Base-by-base conservation (phyloP, 2,329 filamentous ascomycete species). In the Eutypella sp. region DNA sequence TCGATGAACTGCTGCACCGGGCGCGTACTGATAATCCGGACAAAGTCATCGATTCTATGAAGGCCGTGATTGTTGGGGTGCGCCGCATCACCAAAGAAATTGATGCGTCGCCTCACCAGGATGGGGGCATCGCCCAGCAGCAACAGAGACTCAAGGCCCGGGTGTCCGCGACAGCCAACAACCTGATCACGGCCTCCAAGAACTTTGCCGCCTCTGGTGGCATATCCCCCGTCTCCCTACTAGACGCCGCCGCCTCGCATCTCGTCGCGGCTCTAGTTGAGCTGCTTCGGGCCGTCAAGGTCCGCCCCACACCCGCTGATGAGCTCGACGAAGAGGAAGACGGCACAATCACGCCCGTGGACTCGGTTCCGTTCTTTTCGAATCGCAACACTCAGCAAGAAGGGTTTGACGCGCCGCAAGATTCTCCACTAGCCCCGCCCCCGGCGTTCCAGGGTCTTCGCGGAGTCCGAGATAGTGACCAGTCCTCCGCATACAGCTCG, bases 221-320 rank as follows among this genome's bases (percentile, higher is more conserved):
- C 24, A 79, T 99, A 25, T 92, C 89, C 1, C 93, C 93, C 0
- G 85, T 99, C n/a, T 95, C 89, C 5, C 71, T 99, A 3, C 74
- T 99, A 19, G 93, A 99, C 65, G 93, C 92, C 3, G 92, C 93
- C 2, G 90, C 92, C 7, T 93, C 89, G 20, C 90, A 99, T 67
- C 75, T 97, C 29, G 89, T 89, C 2, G 83, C 87, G 4, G 84
- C 91, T 2, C 78, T 97, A 20, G 84, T 99, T 18, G 91, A 96
- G 57, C 76, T 97, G 13, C 75, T 96, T 44, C 85, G 88, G 41
- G 72, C 80, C 5, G 90, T 89, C 59, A 96, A 95, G 68, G 89
- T 97, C 53, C 80, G 86, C 25, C 75, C 82, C 8, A 93, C 88
- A 0, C 84, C 87, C 2, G 76, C 76, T 2, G 81, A 81, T 39